A percentile compares a stretch with the other conserved stretches of the same genome.
These are phyloP conservation scores for Pugionium cornutum DNA, from an alignment of 345 rosid genomes.

Conservation along the genomic window DNA sequence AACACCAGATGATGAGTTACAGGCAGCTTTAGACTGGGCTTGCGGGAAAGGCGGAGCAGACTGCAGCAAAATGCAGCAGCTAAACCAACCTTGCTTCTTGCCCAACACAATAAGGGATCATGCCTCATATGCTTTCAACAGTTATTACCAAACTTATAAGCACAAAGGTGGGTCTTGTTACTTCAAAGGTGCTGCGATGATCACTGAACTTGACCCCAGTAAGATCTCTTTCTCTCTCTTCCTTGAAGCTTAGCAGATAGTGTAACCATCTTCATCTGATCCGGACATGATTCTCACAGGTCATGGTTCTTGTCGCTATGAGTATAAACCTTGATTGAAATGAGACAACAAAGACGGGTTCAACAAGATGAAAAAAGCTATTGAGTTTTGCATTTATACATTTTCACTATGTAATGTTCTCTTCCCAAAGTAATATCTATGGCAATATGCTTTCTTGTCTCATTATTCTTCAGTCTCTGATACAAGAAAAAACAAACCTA, in stretches of 20 bases:
- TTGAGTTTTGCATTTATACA: not conserved
- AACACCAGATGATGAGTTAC: slow-evolving; percentile 56
- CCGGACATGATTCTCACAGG: slow-evolving; percentile 23
- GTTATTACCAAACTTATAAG: slow-evolving; percentile 58
- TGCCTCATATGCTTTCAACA: slow-evolving; percentile 70
- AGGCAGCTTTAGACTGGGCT: slow-evolving; percentile 64
- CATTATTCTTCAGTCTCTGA: slow-evolving; percentile 8
- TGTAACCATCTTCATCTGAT: slow-evolving; percentile 17
- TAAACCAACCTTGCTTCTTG: slow-evolving; percentile 54
- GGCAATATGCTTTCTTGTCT: not conserved
- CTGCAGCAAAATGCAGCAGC: slow-evolving; percentile 54
- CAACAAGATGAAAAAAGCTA: slow-evolving; percentile 17
- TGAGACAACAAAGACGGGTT: slow-evolving; percentile 8
- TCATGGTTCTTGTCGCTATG: slow-evolving; percentile 40
- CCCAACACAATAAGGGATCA: slow-evolving; percentile 65
- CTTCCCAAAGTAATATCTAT: not conserved
- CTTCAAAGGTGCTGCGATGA: slow-evolving; percentile 59
- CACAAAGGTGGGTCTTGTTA: slow-evolving; percentile 55
- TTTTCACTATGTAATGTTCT: slow-evolving; percentile 17
- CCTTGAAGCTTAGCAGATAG: slow-evolving; percentile 1
- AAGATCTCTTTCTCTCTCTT: slow-evolving; percentile 34
- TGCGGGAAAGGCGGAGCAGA: slow-evolving; percentile 57
- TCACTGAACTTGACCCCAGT: slow-evolving; percentile 64
- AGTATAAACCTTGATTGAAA: slow-evolving; percentile 35
- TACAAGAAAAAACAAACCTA: not conserved